Evolutionary conservation across 495 filamentous ascomycete species (phyloP).

Genomic region (Thozetella sp.): DNA sequence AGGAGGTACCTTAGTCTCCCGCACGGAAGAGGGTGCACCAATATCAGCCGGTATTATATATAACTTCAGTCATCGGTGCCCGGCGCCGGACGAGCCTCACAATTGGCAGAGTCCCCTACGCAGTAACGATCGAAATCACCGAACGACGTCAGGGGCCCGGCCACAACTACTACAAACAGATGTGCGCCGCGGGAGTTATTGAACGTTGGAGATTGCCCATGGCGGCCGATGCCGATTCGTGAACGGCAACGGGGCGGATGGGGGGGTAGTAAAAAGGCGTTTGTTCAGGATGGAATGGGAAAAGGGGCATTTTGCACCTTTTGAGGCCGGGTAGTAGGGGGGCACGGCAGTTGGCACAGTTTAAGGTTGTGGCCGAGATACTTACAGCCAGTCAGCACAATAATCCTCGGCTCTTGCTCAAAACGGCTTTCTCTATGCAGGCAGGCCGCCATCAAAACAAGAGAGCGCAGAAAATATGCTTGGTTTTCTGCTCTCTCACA

Average conservation of each 20-base stretch:
- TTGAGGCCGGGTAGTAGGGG: no score
- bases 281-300: neutral
- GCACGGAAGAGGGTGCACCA: constrained; percentile 5
- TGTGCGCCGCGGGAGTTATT: neutral
- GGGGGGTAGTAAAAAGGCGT: neutral
- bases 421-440: neutral
- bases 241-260: no score
- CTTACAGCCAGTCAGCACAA: constrained; percentile 1
- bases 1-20: constrained; percentile 6
- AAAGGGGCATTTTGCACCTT: neutral
- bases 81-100: neutral
- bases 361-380: constrained; percentile 4
- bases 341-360: neutral
- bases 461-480: no score
- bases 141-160: neutral
- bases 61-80: neutral
- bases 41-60: constrained; percentile 3
- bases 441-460: neutral
- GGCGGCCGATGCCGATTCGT: no score
- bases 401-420: neutral
- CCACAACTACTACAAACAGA: neutral
- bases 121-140: neutral
- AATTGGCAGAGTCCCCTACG: neutral
- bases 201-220: no score
- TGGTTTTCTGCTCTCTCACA: no score